phyloP scores from a whole-genome alignment of 228 moss, liverwort and hornwort species.

The Sphagnum fallax region DNA sequence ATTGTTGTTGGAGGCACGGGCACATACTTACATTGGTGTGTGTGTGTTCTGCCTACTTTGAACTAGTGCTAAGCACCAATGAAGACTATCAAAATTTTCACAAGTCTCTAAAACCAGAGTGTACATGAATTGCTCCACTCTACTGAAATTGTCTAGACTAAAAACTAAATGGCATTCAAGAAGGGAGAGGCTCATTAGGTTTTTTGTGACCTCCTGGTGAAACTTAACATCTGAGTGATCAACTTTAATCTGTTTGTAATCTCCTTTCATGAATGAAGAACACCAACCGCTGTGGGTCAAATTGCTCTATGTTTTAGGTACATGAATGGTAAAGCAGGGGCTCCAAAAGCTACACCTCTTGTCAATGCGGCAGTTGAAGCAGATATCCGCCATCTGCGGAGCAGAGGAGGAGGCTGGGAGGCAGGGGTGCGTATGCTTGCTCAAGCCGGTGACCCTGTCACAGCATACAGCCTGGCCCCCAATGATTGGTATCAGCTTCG shows the following conservation, averaged over 20 bases:
- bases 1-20: slow-evolving; percentile 92
- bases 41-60: background rate
- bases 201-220: too few species aligned
- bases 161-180: background rate
- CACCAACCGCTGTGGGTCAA: too few species aligned
- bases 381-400: slow-evolving; percentile 28
- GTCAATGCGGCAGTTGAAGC: slow-evolving; percentile 42
- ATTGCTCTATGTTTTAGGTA: slow-evolving; percentile 27
- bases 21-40: slow-evolving; percentile 69
- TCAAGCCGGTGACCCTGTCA: slow-evolving; percentile 69
- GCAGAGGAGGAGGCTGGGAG: slow-evolving; percentile 58
- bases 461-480: slow-evolving; percentile 51
- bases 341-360: slow-evolving; percentile 49
- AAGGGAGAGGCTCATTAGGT: too few species aligned
- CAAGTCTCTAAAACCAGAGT: background rate
- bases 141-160: background rate
- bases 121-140: background rate
- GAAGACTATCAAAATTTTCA: background rate
- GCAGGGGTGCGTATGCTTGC: slow-evolving; percentile 50
- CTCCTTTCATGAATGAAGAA: background rate
- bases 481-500: slow-evolving; percentile 88
- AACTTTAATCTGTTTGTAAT: background rate
- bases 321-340: slow-evolving; percentile 71
- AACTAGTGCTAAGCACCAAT: background rate
- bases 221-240: background rate